Evolutionary conservation across 306 rosid genomes (phyloP).

Genomic region (Ormosia emarginata): DNA sequence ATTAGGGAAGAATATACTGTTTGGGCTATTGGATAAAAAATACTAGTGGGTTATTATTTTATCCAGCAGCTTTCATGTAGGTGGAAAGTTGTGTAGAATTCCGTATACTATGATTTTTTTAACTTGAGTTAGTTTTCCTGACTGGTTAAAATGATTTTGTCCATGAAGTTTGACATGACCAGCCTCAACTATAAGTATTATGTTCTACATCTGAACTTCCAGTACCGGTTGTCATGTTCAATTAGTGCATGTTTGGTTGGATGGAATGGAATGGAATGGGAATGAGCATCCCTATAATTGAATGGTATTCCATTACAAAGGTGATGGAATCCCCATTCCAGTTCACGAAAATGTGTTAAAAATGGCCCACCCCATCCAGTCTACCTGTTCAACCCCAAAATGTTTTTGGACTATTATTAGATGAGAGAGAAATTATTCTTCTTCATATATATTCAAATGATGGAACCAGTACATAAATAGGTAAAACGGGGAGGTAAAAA

Average conservation of each 20-base stretch:
- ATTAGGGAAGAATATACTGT: neutral
- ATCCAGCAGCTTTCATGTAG: neutral
- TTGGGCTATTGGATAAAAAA: neutral
- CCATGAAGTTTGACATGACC: conserved; percentile 9
- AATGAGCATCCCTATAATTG: neutral
- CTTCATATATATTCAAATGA: too few relatives aligned
- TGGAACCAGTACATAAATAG: too few relatives aligned
- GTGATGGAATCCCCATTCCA: neutral
- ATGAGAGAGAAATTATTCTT: too few relatives aligned
- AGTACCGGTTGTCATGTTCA: conserved; percentile 1
- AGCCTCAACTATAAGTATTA: neutral
- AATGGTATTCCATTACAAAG: neutral
- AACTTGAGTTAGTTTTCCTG: neutral
- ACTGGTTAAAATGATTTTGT: neutral
- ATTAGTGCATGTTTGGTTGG: neutral
- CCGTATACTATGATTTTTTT: neutral
- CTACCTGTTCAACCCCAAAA: neutral
- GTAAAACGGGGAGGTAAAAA: too few relatives aligned
- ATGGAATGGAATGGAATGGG: neutral
- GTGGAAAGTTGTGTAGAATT: neutral
- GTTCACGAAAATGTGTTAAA: neutral
- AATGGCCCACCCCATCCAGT: neutral
- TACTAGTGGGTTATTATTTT: neutral
- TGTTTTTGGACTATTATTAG: too few relatives aligned
- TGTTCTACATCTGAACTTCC: conserved; percentile 11